Conservation (phyloP, 116 monocot species). For the Dioscorea cayenensis region DNA sequence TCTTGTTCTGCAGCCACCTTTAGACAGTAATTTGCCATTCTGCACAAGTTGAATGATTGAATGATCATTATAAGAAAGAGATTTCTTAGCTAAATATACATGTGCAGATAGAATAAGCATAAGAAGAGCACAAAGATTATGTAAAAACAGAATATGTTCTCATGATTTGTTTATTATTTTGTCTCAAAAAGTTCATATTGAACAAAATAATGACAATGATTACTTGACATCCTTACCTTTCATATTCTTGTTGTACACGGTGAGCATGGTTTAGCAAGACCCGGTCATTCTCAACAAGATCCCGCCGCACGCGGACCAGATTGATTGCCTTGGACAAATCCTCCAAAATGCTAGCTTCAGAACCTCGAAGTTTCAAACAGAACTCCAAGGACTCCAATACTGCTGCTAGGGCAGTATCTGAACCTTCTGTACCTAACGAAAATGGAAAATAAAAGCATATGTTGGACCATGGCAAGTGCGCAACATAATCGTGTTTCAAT, state of each 20-base stretch:
- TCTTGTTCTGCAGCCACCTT: conserved; percentile 80
- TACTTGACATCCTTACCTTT: conserved; percentile 38
- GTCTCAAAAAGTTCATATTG: too few species aligned
- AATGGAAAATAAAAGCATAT: not conserved
- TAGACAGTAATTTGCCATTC: conserved; percentile 76
- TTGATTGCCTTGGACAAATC: conserved; percentile 83
- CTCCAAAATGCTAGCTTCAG: conserved; percentile 89
- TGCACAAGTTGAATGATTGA: conserved; percentile 11
- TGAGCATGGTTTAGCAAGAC: conserved; percentile 77
- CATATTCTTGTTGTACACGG: conserved; percentile 73
- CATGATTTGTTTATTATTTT: not conserved
- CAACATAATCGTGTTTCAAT: not conserved
- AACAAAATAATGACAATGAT: too few species aligned
- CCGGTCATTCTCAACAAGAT: conserved; percentile 82
- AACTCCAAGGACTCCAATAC: conserved; percentile 80
- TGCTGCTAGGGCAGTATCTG: conserved; percentile 72
- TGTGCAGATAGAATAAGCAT: too few species aligned
- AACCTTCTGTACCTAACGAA: conserved; percentile 33
- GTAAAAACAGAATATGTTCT: too few species aligned
- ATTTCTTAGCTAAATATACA: too few species aligned
- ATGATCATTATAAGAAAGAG: too few species aligned
- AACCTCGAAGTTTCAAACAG: conserved; percentile 76
- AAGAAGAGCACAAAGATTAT: too few species aligned
- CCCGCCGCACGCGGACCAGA: conserved; percentile 50
- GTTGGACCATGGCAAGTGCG: not conserved